phyloP scores from a whole-genome alignment of 2,329 filamentous ascomycete species.

The Alternaria arborescens region DNA sequence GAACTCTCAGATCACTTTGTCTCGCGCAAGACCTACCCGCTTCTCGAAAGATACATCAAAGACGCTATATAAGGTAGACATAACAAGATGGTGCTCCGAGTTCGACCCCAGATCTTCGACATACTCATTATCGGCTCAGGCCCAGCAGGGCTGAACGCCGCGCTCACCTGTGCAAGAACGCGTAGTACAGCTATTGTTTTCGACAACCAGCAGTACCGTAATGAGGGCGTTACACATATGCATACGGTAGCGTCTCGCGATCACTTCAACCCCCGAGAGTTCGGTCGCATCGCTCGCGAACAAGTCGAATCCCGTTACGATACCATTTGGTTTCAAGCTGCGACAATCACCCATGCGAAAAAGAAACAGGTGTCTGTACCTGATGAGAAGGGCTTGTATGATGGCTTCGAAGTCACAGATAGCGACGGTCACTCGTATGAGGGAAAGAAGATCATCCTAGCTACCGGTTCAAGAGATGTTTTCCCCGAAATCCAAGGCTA shows the following conservation, averaged over 20 bases:
- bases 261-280: slow-evolving; percentile 37
- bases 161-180: slow-evolving; percentile 51
- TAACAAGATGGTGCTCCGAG: slow-evolving; percentile 8
- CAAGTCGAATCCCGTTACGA: slow-evolving; percentile 51
- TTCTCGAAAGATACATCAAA: neutral
- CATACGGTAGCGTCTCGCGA: slow-evolving; percentile 50
- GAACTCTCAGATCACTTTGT: neutral
- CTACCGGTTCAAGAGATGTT: slow-evolving; percentile 63
- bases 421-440: slow-evolving; percentile 53
- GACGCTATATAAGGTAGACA: neutral
- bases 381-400: slow-evolving; percentile 27
- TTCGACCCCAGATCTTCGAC: slow-evolving; percentile 26
- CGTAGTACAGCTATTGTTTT: slow-evolving; percentile 55
- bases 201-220: slow-evolving; percentile 55
- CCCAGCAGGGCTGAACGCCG: slow-evolving; percentile 57
- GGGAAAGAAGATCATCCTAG: slow-evolving; percentile 65
- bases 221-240: slow-evolving; percentile 55
- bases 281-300: slow-evolving; percentile 43
- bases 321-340: slow-evolving; percentile 44
- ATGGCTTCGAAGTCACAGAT: slow-evolving; percentile 55
- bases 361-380: slow-evolving; percentile 30
- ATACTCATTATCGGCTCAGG: slow-evolving; percentile 52
- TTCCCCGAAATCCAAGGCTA: slow-evolving; percentile 63
- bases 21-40: neutral
- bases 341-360: slow-evolving; percentile 30